Conservation (phyloP, 2,329 filamentous ascomycete genomes). For the Phyllosticta citrichinensis region DNA sequence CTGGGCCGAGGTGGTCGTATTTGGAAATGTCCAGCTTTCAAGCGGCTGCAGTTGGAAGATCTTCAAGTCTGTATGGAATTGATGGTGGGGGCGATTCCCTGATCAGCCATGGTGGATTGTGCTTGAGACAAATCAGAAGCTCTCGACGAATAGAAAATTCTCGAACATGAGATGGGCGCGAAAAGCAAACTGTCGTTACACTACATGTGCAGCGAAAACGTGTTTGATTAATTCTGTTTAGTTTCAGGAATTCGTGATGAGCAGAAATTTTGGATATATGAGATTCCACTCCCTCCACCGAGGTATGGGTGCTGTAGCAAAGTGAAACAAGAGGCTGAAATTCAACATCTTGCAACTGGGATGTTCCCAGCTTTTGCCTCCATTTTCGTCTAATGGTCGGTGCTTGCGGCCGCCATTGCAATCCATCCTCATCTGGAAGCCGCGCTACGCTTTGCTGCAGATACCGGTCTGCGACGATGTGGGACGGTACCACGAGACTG, state of each 20-base stretch:
- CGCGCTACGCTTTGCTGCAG: not conserved
- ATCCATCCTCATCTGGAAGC: not conserved
- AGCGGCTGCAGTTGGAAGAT: too few relatives aligned
- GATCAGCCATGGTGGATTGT: too few relatives aligned
- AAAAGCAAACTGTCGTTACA: not conserved
- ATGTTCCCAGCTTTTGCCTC: not conserved
- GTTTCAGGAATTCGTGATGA: not conserved
- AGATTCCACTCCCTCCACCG: not conserved
- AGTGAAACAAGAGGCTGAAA: not conserved
- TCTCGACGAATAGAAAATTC: not conserved
- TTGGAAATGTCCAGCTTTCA: not conserved
- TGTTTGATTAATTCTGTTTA: not conserved
- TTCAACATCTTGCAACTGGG: not conserved
- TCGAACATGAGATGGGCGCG: not conserved
- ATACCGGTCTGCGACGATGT: not conserved
- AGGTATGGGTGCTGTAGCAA: not conserved
- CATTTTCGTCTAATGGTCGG: not conserved
- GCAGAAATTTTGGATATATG: not conserved
- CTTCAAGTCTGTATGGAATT: not conserved
- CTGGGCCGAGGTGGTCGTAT: not conserved
- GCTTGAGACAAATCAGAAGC: not conserved
- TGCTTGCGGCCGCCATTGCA: not conserved
- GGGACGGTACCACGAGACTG: not conserved
- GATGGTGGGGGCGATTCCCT: not conserved
- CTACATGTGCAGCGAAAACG: not conserved